A percentile compares a stretch with the other conserved stretches of the same genome.
These are phyloP conservation scores for Sesbania bispinosa DNA, from an alignment of 306 rosid species.

Conservation along the genomic window DNA sequence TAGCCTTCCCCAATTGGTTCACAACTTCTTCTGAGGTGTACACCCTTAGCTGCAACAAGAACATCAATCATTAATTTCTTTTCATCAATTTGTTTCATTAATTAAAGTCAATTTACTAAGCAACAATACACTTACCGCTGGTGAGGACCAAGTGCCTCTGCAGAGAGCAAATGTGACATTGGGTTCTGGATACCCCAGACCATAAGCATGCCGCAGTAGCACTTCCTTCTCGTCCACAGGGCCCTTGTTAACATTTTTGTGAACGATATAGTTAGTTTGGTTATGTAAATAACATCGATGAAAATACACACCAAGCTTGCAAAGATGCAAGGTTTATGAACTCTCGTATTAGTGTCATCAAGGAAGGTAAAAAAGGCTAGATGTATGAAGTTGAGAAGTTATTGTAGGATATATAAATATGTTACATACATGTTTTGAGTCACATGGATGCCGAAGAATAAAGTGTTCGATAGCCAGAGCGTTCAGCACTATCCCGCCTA, in stretches of 20 bases:
- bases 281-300: not conserved
- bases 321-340: not conserved
- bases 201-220: constrained; percentile 63
- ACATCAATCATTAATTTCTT: not conserved
- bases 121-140: constrained; percentile 60
- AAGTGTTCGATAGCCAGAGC: constrained; percentile 95
- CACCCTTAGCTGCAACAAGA: constrained; percentile 66
- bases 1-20: constrained; percentile 73
- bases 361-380: not conserved
- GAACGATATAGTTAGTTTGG: constrained; percentile 6
- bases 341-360: too few relatives aligned
- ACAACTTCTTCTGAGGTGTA: constrained; percentile 72
- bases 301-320: not conserved
- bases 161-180: constrained; percentile 85
- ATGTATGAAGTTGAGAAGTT: not conserved
- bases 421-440: constrained; percentile 58
- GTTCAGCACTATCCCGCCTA: constrained; percentile 84
- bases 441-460: constrained; percentile 74
- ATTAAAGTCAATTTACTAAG: not conserved
- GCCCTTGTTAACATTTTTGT: constrained; percentile 32
- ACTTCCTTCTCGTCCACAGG: constrained; percentile 67
- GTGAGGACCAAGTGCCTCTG: constrained; percentile 91
- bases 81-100: not conserved
- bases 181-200: constrained; percentile 90
- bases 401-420: not conserved